phyloP scores from a whole-genome alignment of 2,329 filamentous ascomycete genomes.

The Colletotrichum plurivorum region DNA sequence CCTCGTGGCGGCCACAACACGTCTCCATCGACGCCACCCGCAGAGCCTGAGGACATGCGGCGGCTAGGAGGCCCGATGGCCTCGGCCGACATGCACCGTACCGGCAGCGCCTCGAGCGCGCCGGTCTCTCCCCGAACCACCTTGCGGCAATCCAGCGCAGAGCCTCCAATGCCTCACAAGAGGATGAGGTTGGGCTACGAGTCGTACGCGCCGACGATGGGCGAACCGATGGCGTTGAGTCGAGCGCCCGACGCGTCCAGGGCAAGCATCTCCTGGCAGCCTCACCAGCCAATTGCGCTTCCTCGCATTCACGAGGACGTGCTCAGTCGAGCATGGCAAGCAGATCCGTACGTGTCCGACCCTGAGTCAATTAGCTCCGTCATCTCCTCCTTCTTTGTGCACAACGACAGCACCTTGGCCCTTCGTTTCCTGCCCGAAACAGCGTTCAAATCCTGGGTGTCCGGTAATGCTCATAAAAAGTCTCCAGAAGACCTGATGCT shows the following conservation, averaged over 20 bases:
- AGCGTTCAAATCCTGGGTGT: slow-evolving; percentile 55
- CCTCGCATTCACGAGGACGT: slow-evolving; percentile 65
- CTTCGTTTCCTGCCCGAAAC: slow-evolving; percentile 59
- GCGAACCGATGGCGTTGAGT: slow-evolving; percentile 49
- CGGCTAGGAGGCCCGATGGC: slow-evolving; percentile 51
- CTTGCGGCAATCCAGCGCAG: slow-evolving; percentile 49
- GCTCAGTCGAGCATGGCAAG: slow-evolving; percentile 63
- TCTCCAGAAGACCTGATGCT: slow-evolving; percentile 61
- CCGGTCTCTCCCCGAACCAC: slow-evolving; percentile 64
- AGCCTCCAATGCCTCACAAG: slow-evolving; percentile 58
- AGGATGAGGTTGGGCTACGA: slow-evolving; percentile 64
- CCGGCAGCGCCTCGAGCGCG: slow-evolving; percentile 61
- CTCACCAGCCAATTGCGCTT: slow-evolving; percentile 54
- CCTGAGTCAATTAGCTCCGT: slow-evolving; percentile 56
- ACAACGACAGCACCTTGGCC: slow-evolving; percentile 57
- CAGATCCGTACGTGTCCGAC: slow-evolving; percentile 63
- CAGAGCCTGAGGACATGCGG: slow-evolving; percentile 63
- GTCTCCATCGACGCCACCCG: slow-evolving; percentile 66
- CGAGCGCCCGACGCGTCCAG: slow-evolving; percentile 55
- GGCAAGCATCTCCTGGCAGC: slow-evolving; percentile 54
- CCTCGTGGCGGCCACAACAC: slow-evolving; percentile 72
- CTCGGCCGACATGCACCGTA: slow-evolving; percentile 53
- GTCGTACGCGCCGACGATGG: slow-evolving; percentile 54
- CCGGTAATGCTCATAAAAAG: slow-evolving; percentile 52
- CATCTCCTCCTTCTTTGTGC: slow-evolving; percentile 58